phyloP scores from a whole-genome alignment of 1,139 yeast species.

The Saccharomyces hybrid region DNA sequence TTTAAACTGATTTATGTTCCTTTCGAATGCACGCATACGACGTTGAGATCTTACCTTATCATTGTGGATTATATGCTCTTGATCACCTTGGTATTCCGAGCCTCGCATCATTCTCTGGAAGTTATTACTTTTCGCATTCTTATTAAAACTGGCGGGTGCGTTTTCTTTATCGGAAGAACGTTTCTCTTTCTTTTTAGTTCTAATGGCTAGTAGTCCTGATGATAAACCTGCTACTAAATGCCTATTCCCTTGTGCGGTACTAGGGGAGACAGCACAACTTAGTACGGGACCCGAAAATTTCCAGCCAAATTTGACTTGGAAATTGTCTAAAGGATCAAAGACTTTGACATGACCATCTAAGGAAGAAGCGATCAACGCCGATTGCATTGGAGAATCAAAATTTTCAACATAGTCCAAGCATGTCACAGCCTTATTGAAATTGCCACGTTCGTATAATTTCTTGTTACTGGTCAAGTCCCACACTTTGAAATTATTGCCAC shows the following conservation, averaged over 20 bases:
- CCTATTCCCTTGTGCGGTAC: constrained; percentile 42
- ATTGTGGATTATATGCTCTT: constrained; percentile 64
- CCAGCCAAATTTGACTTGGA: constrained; percentile 97
- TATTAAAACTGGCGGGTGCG: constrained; percentile 23
- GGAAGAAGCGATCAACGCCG: constrained; percentile 85
- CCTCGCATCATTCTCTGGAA: constrained; percentile 85
- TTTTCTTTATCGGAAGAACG: constrained; percentile 39
- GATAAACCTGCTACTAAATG: constrained; percentile 94
- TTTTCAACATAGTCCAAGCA: constrained; percentile 50
- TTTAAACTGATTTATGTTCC: constrained; percentile 73
- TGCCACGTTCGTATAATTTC: constrained; percentile 34
- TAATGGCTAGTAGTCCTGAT: constrained; percentile 77
- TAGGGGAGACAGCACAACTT: constrained; percentile 85
- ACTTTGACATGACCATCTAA: constrained; percentile 96
- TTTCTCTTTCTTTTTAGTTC: constrained; percentile 71
- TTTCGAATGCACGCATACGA: constrained; percentile 74
- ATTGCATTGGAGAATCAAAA: constrained; percentile 46
- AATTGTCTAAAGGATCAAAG: constrained; percentile 69
- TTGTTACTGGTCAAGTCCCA: constrained; percentile 85
- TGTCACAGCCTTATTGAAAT: constrained; percentile 91
- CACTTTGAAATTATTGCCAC: constrained; percentile 80
- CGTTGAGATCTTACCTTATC: constrained; percentile 46
- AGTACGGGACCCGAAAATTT: constrained; percentile 91
- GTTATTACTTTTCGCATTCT: constrained; percentile 30
- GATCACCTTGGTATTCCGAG: constrained; percentile 82